A percentile compares a stretch with the other conserved stretches of the same genome.
Evolutionary conservation across 2,329 filamentous ascomycete genomes (phyloP).

Genomic region (Diaporthe destruens): DNA sequence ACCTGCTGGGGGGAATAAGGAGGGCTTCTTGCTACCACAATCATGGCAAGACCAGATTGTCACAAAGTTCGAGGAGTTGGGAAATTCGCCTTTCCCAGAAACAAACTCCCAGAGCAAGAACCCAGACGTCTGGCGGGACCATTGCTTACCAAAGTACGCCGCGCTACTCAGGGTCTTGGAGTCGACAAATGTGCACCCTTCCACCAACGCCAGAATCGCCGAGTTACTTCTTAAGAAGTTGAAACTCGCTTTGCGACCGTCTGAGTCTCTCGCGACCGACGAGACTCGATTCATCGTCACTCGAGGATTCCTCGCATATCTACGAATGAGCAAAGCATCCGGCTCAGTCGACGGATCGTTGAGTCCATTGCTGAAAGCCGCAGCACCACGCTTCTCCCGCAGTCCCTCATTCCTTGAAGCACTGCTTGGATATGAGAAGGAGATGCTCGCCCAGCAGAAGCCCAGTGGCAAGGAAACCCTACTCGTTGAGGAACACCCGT

Average conservation of each 20-base stretch:
- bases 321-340: constrained; percentile 73
- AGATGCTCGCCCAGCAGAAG: constrained; percentile 44
- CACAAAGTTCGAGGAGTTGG: constrained; percentile 75
- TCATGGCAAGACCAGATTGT: constrained; percentile 81
- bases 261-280: constrained; percentile 69
- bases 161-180: constrained; percentile 74
- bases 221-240: constrained; percentile 75
- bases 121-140: constrained; percentile 71
- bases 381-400: constrained; percentile 74
- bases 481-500: constrained; percentile 69
- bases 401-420: constrained; percentile 76
- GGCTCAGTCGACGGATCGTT: constrained; percentile 70
- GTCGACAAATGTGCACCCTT: constrained; percentile 72
- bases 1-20: constrained; percentile 63
- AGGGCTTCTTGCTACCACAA: constrained; percentile 70
- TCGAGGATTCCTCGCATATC: constrained; percentile 79
- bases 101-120: constrained; percentile 72
- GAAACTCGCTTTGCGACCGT: constrained; percentile 73
- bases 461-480: constrained; percentile 55
- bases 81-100: constrained; percentile 74
- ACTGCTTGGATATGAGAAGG: constrained; percentile 67
- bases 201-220: constrained; percentile 74
- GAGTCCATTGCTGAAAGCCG: constrained; percentile 74
- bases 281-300: constrained; percentile 80
- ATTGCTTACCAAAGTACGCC: constrained; percentile 76